Evolutionary conservation across 2,329 filamentous ascomycete species (phyloP).

Genomic region (Teratosphaeria epicoccoides): DNA sequence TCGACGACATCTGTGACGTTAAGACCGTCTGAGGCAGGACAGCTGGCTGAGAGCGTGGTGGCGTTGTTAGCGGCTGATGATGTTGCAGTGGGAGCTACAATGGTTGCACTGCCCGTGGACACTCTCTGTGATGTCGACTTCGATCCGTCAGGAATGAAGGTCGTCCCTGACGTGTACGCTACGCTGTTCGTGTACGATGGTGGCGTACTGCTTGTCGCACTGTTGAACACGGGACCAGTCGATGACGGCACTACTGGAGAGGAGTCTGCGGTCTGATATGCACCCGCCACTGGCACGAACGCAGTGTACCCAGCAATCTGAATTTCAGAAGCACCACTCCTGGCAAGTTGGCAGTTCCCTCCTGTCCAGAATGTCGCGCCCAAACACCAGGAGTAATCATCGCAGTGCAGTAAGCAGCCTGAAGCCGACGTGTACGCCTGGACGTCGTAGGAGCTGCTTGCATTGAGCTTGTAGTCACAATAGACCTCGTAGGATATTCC

Average conservation of each 20-base stretch:
- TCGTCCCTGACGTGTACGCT: neutral
- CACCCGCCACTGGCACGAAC: constrained; percentile 15
- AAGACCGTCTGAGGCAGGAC: constrained; percentile 14
- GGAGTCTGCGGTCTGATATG: neutral
- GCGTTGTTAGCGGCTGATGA: neutral
- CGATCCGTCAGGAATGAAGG: neutral
- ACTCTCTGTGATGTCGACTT: neutral
- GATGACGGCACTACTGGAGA: neutral
- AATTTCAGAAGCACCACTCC: constrained; percentile 9
- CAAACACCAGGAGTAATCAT: constrained; percentile 11
- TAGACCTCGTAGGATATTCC: constrained; percentile 5
- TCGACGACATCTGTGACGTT: constrained; percentile 15
- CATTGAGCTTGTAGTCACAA: constrained; percentile 6
- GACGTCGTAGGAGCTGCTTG: constrained; percentile 2
- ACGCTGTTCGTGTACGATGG: neutral
- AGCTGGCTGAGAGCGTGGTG: neutral
- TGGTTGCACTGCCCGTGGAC: neutral
- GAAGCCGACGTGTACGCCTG: constrained; percentile 2
- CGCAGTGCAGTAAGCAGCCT: constrained; percentile 6
- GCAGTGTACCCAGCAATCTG: constrained; percentile 13
- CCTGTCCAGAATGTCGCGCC: constrained; percentile 15
- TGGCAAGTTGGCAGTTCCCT: constrained; percentile 17
- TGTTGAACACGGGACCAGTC: neutral
- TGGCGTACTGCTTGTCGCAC: neutral
- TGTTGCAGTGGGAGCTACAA: constrained; percentile 8